Evolutionary conservation across 2,329 filamentous ascomycete genomes (phyloP), one percentile per base, ranked within the genome.

Genomic region (Xylariaceae sp.): DNA sequence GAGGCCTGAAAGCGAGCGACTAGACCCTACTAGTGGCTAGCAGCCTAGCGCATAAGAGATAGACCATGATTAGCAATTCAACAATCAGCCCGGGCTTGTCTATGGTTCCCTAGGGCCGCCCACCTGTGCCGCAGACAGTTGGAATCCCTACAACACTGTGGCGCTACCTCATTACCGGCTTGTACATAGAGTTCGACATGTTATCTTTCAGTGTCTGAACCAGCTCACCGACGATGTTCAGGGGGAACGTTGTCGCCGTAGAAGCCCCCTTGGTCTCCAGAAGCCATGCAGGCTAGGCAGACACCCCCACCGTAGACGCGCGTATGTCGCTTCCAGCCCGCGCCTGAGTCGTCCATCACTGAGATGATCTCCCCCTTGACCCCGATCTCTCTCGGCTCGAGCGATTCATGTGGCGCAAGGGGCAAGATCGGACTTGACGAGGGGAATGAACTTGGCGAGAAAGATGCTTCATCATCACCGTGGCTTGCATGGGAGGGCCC

Each of bases 271-370:
- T 65, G 57, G 10, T 73, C 72, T 6, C 76, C 78, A 9, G 79
- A 76, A 7, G 79, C 80, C 40, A 79, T 72, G 61, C 83, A 86
- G 1, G 82, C 81, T 40, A 84, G 74, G 59, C 83, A 86, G 2
- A 81, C 77, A 5, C 82, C 81, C 56, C 82, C 82, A 23, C 82
- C 82, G 60, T 84, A 85, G 21, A 85, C 82, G 21, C 81, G 77
- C 16, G 82, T 86, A 67, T 86, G 83, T 40, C 81, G 77, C 63
- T 76, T 80, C 83, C 82, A 86, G 42, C 77, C 77, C 18, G 76
- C 74, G 3, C 79, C 81, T 12, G 75, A 71, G 54, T 74, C 73
- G 64, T 83, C 77, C 53, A 78, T 70, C 12, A 78, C 73, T 7
- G 78, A 79, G 41, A 83, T 74, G 52, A 81, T 79, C 64, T 84